These are phyloP conservation scores for Pichia cabralensis DNA, from an alignment of 805 yeast species.

Conservation along the genomic window DNA sequence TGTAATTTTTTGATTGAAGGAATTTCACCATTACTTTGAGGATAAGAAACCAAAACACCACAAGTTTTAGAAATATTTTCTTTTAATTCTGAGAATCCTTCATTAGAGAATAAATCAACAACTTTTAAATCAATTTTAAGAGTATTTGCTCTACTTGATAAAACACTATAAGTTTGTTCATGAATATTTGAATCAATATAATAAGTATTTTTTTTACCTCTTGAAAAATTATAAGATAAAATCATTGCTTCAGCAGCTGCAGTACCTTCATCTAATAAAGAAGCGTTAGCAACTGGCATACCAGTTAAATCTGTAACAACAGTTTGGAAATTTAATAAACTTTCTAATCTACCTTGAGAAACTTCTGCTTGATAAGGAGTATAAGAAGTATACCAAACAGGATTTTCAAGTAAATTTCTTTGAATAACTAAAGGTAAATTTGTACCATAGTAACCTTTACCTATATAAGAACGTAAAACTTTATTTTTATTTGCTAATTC, in stretches of 20 bases:
- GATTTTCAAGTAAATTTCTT: slow-evolving; percentile 84
- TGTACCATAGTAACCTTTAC: slow-evolving; percentile 92
- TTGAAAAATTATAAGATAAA: slow-evolving; percentile 55
- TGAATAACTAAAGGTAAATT: slow-evolving; percentile 84
- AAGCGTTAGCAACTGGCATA: slow-evolving; percentile 88
- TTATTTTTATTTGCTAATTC: slow-evolving; percentile 68
- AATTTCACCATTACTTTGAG: slow-evolving; percentile 74
- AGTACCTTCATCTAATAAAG: slow-evolving; percentile 90
- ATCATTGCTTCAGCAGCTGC: slow-evolving; percentile 98
- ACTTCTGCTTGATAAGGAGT: slow-evolving; percentile 99
- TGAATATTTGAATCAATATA: slow-evolving; percentile 71
- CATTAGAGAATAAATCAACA: slow-evolving; percentile 39
- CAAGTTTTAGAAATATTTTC: slow-evolving; percentile 35
- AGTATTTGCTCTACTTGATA: slow-evolving; percentile 70
- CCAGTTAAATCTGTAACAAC: slow-evolving; percentile 85
- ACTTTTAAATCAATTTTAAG: slow-evolving; percentile 55
- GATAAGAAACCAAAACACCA: slow-evolving; percentile 87
- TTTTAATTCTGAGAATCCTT: slow-evolving; percentile 28
- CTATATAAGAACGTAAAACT: slow-evolving; percentile 68
- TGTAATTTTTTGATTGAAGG: slow-evolving; percentile 38
- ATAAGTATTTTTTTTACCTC: slow-evolving; percentile 58
- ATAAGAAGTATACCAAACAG: slow-evolving; percentile 98
- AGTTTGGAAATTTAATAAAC: slow-evolving; percentile 89
- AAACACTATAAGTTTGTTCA: slow-evolving; percentile 77
- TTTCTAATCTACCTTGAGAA: slow-evolving; percentile 91